Percentiles rank a stretch among this genome's conserved stretches.
Evolutionary conservation across 2,329 filamentous ascomycete genomes (phyloP).

Genomic region (Chlorencoelia australis): DNA sequence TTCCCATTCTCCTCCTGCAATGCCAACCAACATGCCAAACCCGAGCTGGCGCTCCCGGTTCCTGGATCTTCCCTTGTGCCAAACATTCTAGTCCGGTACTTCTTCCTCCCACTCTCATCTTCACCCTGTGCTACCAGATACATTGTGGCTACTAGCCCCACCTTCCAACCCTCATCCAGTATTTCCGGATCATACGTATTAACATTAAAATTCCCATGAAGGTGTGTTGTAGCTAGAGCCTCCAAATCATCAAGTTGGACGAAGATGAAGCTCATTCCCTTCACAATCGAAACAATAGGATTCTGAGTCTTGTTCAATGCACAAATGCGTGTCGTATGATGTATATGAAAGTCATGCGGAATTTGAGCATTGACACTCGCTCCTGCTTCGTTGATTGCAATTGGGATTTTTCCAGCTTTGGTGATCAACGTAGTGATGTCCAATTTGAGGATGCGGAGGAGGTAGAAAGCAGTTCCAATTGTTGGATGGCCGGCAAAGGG

Average conservation of each 20-base stretch:
- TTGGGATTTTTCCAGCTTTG: slow-evolving; percentile 46
- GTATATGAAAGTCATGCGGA: slow-evolving; percentile 57
- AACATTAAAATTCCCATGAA: slow-evolving; percentile 21
- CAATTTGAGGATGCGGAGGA: slow-evolving; percentile 24
- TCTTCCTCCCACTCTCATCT: slow-evolving; percentile 19
- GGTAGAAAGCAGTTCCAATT: slow-evolving; percentile 43
- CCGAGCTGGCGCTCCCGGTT: slow-evolving; percentile 52
- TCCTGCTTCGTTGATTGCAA: slow-evolving; percentile 30
- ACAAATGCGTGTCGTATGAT: slow-evolving; percentile 28
- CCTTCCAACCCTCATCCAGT: slow-evolving; percentile 22
- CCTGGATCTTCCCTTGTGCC: slow-evolving; percentile 45
- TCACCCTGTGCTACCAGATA: slow-evolving; percentile 23
- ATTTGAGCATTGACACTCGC: slow-evolving; percentile 50
- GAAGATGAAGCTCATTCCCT: slow-evolving; percentile 65
- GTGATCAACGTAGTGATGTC: slow-evolving; percentile 32
- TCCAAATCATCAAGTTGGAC: slow-evolving; percentile 51
- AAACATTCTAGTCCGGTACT: slow-evolving; percentile 48
- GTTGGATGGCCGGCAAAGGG: slow-evolving; percentile 55
- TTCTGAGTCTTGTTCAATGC: slow-evolving; percentile 33
- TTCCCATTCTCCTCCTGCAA: slow-evolving; percentile 29
- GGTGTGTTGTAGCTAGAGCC: slow-evolving; percentile 28
- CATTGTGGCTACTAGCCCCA: slow-evolving; percentile 15
- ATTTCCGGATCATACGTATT: slow-evolving; percentile 16
- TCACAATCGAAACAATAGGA: slow-evolving; percentile 51
- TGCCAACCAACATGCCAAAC: slow-evolving; percentile 44